Base-by-base conservation (phyloP, 1,139 yeast genomes). In the Zygosaccharomyces sapae region DNA sequence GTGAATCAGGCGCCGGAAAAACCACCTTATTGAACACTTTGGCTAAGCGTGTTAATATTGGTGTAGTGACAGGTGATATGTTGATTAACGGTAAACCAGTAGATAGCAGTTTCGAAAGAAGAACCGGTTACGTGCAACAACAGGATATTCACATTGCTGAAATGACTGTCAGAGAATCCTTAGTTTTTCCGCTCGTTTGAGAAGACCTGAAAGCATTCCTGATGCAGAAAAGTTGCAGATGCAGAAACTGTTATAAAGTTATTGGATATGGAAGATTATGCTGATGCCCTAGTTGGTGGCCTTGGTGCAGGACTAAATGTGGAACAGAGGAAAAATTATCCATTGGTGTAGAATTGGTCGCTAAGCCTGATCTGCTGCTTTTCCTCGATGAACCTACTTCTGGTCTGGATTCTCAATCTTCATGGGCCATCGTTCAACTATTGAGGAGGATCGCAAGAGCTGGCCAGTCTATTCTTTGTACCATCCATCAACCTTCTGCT, bases 1-100 rank as follows among this genome's bases (percentile, higher is more conserved):
- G 83, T 52, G 81, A 75, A 56, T 77, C 82, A 31, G 83, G 83
- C 60, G 81, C 82, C 38, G 83, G 83, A 61, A 79, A 79, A 57
- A 78, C 83, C 2, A 78, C 83, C 2, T 66, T 78, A 48, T 69
- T 78, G 54, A 76, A 77, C 54, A 73, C 73, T 44, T 65, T 78
- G 46, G 74, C 81, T 45, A 76, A 73, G 56, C 68, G 82, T 61
- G 67, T 73, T 43, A 72, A 71, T 40, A 64, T 68, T 54, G 83
- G 82, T 52, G 73, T 72, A 41, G 70, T 78, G 19, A 75, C 80
- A 38, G 83, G 83, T 56, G 79, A 74, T 49, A 72, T 76, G 72
- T 60, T 77, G 49, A 79, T 78, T 29, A 75, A 77, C 58, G 81
- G 81, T 48, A 66, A 68, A 43, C 72, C 74, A 16, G 59, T 77